phyloP scores from a whole-genome alignment of 1,284 basidiomycete species.

The Pseudozyma sp. region DNA sequence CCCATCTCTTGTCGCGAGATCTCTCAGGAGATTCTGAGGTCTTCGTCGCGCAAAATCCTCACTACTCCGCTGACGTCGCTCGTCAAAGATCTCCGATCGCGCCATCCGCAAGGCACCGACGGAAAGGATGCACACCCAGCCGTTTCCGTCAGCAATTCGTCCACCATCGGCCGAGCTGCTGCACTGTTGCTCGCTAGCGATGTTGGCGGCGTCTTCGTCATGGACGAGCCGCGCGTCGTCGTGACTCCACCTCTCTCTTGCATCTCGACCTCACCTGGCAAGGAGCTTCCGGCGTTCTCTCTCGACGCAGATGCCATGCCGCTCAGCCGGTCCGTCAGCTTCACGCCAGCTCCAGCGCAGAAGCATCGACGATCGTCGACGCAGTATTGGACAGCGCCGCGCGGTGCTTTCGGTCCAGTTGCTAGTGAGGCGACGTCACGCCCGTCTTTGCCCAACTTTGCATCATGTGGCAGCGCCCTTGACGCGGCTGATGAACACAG shows the following conservation, averaged over 20 bases:
- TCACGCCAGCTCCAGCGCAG: constrained; percentile 29
- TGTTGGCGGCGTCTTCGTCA: constrained; percentile 32
- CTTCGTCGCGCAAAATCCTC: constrained; percentile 45
- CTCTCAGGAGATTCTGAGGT: constrained; percentile 34
- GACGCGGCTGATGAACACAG: constrained; percentile 11
- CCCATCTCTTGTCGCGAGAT: constrained; percentile 40
- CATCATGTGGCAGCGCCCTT: constrained; percentile 3
- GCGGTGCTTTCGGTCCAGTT: constrained; percentile 19
- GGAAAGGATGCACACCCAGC: constrained; percentile 48
- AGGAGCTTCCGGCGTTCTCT: constrained; percentile 21
- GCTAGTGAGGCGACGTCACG: constrained; percentile 5
- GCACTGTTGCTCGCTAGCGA: constrained; percentile 38
- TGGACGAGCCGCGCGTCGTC: constrained; percentile 39
- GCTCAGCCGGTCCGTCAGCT: constrained; percentile 32
- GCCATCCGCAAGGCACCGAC: constrained; percentile 39
- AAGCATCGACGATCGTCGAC: constrained; percentile 42
- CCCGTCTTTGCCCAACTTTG: constrained; percentile 30
- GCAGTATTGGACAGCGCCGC: constrained; percentile 44
- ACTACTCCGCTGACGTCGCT: constrained; percentile 32
- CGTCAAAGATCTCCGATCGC: constrained; percentile 39
- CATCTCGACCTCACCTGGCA: constrained; percentile 38
- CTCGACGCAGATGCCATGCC: constrained; percentile 33
- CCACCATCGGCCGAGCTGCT: constrained; percentile 33
- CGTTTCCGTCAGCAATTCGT: constrained; percentile 36
- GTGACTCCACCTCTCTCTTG: constrained; percentile 48